These are phyloP conservation scores for Lipomyces yamadae DNA, from an alignment of 805 yeast species.

Conservation along the genomic window DNA sequence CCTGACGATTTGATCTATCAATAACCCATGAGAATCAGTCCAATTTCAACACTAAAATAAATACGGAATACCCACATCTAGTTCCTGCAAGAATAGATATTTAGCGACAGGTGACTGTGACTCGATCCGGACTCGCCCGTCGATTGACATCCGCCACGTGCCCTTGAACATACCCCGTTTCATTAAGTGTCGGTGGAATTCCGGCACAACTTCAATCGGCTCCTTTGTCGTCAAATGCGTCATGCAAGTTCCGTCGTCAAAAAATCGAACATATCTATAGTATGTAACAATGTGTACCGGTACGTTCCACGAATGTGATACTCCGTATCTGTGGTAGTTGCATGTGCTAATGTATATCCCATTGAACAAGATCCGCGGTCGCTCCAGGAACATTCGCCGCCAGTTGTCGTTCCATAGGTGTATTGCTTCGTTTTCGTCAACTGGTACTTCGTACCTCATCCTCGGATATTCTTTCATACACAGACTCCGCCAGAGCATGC, in stretches of 20 bases:
- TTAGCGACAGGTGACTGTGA: conserved; percentile 37
- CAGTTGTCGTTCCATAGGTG: conserved; percentile 41
- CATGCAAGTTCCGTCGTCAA: conserved; percentile 74
- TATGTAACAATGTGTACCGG: conserved; percentile 87
- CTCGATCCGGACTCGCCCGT: conserved; percentile 31
- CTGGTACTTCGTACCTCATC: conserved; percentile 39
- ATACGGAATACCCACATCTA: conserved; percentile 44
- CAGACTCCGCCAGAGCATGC: conserved; percentile 40
- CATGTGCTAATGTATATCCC: conserved; percentile 88
- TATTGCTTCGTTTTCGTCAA: conserved; percentile 32
- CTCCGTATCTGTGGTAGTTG: conserved; percentile 83
- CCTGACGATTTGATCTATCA: conserved; percentile 66
- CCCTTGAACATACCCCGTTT: conserved; percentile 36
- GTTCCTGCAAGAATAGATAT: conserved; percentile 29
- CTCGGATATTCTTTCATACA: conserved; percentile 39
- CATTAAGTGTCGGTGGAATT: conserved; percentile 46
- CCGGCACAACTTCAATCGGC: conserved; percentile 69
- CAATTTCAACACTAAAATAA: not conserved
- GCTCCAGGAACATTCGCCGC: conserved; percentile 58
- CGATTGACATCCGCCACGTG: conserved; percentile 34
- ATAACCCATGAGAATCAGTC: conserved; percentile 46
- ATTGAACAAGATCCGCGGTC: conserved; percentile 79
- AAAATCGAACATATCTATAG: conserved; percentile 82
- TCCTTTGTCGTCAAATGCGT: conserved; percentile 72
- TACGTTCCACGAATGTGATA: conserved; percentile 65